Conservation (phyloP, 106 monocot genomes). For the Dendrobium nobile region DNA sequence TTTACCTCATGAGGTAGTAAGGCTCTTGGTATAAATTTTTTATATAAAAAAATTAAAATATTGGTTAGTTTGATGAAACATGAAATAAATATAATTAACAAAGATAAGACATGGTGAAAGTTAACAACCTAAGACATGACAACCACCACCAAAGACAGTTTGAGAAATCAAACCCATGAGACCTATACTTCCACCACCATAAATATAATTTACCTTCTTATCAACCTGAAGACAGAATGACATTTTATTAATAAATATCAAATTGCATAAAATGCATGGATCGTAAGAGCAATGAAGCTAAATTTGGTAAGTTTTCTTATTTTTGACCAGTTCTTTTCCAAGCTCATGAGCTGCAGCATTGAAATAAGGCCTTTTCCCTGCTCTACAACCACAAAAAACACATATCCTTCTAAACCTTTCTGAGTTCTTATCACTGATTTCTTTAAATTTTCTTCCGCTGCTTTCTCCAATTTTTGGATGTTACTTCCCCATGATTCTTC, state of each 20-base stretch:
- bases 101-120: not conserved
- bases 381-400: conserved; percentile 80
- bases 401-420: conserved; percentile 53
- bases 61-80: too few species aligned
- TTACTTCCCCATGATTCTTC: too few species aligned
- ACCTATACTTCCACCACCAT: conserved; percentile 83
- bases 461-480: too few species aligned
- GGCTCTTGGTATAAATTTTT: conserved; percentile 52
- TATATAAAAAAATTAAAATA: too few species aligned
- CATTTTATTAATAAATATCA: not conserved
- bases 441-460: too few species aligned
- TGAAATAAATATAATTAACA: not conserved
- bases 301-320: too few species aligned
- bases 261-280: not conserved
- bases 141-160: conserved; percentile 61
- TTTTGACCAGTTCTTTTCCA: conserved; percentile 57
- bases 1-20: conserved; percentile 64
- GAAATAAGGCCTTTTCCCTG: conserved; percentile 61
- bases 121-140: conserved; percentile 70
- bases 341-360: conserved; percentile 61
- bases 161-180: conserved; percentile 78
- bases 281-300: conserved; percentile 36
- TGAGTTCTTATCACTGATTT: not conserved
- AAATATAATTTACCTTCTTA: conserved; percentile 58
- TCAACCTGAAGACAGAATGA: conserved; percentile 42